Evolutionary conservation across 208 protist species (phyloP).

Genomic region (Leishmania tropica): DNA sequence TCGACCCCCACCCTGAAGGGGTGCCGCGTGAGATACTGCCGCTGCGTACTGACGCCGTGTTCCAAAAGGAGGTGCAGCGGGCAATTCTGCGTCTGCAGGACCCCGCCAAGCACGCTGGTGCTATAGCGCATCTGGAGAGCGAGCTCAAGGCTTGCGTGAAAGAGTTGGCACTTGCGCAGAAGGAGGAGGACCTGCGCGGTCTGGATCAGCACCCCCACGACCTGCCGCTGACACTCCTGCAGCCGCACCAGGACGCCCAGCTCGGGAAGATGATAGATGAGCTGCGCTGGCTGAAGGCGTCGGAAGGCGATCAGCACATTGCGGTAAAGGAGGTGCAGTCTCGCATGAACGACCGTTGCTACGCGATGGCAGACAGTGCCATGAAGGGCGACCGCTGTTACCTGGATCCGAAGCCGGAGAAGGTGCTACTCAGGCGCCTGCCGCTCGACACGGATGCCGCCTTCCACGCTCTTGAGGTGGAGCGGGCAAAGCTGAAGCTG

Average conservation of each 20-base stretch:
- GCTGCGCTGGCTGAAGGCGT: conserved; percentile 50
- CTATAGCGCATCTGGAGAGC: conserved; percentile 61
- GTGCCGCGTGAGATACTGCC: conserved; percentile 58
- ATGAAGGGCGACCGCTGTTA: conserved; percentile 68
- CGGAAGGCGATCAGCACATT: conserved; percentile 2
- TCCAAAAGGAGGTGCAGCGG: conserved; percentile 56
- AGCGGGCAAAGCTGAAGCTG: conserved; percentile 63
- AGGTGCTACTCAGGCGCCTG: conserved; percentile 55
- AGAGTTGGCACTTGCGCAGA: conserved; percentile 61
- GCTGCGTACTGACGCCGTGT: conserved; percentile 52
- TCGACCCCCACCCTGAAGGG: conserved; percentile 57
- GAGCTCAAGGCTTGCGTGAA: conserved; percentile 66
- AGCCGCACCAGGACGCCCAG: conserved; percentile 62
- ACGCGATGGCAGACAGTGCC: conserved; percentile 59
- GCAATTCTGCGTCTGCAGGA: conserved; percentile 54
- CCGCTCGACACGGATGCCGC: conserved; percentile 60
- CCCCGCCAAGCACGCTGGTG: conserved; percentile 35
- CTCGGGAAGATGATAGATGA: conserved; percentile 63
- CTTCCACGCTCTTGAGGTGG: conserved; percentile 62
- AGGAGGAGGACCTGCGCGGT: conserved; percentile 54
- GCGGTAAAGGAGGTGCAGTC: conserved; percentile 47
- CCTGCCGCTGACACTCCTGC: conserved; percentile 51
- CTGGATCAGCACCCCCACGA: conserved; percentile 46
- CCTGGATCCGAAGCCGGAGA: conserved; percentile 52
- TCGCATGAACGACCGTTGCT: conserved; percentile 63